These are phyloP conservation scores for Xenosphaeropsis pyriputrescens DNA, from an alignment of 2,329 filamentous ascomycete genomes.

Conservation along the genomic window DNA sequence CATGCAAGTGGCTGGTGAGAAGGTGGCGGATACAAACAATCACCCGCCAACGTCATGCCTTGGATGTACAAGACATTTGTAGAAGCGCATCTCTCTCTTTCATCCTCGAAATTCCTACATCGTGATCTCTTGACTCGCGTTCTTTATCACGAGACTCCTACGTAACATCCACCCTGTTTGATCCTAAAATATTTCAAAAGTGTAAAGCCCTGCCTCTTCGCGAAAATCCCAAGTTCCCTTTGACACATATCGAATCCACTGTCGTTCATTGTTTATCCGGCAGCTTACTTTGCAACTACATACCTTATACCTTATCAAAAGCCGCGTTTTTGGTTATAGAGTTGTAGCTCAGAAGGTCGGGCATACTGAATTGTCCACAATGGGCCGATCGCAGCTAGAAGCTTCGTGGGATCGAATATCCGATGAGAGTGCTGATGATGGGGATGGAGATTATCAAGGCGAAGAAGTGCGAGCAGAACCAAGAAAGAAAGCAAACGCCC, in stretches of 20 bases:
- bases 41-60: slow-evolving; percentile 11
- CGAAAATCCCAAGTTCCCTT: no score
- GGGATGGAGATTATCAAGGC: not conserved
- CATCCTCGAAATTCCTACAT: not conserved
- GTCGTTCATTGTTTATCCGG: no score
- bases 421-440: no score
- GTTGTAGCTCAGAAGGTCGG: no score
- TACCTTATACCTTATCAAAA: no score
- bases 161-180: not conserved
- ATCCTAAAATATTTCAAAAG: no score
- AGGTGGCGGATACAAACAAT: slow-evolving; percentile 2
- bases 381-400: not conserved
- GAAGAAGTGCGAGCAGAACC: not conserved
- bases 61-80: no score
- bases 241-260: no score
- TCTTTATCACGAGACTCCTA: not conserved
- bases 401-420: not conserved
- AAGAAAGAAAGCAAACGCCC: not conserved
- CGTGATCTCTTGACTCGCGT: not conserved
- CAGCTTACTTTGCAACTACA: no score
- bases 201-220: no score
- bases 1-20: not conserved
- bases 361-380: not conserved
- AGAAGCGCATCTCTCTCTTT: not conserved
- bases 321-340: no score